Percentiles rank a stretch among this genome's conserved stretches.
These are phyloP conservation scores for Metschnikowia cerradonensis DNA, from an alignment of 805 yeast genomes.

Conservation along the genomic window DNA sequence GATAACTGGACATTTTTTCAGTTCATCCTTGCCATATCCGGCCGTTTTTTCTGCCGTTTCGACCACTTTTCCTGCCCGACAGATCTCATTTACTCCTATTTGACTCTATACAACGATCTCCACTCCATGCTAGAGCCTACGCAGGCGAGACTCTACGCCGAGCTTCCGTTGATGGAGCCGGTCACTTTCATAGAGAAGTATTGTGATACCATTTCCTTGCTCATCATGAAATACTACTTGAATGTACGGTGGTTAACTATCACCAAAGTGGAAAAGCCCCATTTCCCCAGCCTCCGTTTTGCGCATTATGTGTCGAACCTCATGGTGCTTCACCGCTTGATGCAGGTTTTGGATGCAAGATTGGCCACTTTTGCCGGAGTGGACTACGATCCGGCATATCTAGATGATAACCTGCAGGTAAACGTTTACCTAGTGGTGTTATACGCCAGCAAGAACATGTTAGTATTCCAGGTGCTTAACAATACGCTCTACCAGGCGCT, in stretches of 20 bases:
- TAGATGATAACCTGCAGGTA: neutral
- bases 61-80: slow-evolving; percentile 6
- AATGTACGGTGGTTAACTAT: slow-evolving; percentile 14
- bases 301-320: slow-evolving; percentile 14
- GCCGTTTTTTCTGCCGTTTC: slow-evolving; percentile 13
- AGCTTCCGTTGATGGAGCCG: slow-evolving; percentile 6
- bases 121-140: slow-evolving; percentile 7
- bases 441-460: slow-evolving; percentile 7
- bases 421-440: neutral
- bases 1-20: slow-evolving; percentile 6
- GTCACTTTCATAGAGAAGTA: slow-evolving; percentile 7
- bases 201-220: slow-evolving; percentile 6
- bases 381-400: neutral
- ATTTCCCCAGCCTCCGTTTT: slow-evolving; percentile 15
- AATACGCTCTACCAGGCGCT: slow-evolving; percentile 11
- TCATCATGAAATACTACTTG: slow-evolving; percentile 9
- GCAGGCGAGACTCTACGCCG: slow-evolving; percentile 7
- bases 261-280: slow-evolving; percentile 13
- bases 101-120: slow-evolving; percentile 12
- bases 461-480: slow-evolving; percentile 6
- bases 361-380: neutral
- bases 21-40: slow-evolving; percentile 2
- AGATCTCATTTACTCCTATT: slow-evolving; percentile 12
- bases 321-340: slow-evolving; percentile 14
- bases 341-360: slow-evolving; percentile 10